Evolutionary conservation across 2,329 filamentous ascomycete species (phyloP), one percentile per base, ranked within the genome.

Genomic region (Xylaria sp.): DNA sequence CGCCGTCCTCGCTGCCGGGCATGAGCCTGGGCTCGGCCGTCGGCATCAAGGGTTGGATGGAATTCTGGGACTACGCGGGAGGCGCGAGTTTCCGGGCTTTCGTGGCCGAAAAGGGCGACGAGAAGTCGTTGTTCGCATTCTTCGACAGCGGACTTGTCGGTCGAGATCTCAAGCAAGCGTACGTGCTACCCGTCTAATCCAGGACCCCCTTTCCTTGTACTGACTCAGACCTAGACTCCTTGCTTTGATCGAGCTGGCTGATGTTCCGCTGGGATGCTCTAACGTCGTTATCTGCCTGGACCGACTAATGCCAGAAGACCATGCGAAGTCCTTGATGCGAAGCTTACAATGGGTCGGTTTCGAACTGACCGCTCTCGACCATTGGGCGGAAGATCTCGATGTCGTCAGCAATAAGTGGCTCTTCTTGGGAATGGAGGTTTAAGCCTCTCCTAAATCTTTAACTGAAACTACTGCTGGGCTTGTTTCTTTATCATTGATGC

Each of bases 281-380:
- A 88, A 92, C 77, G 88, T 97, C 70, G 89, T 97, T 71, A 89
- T 94, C 75, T 94, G 93, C 80, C 86, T 97, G 71, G 93, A 95
- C 79, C 92, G 93, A 71, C 84, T 84, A 54, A 88, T 91, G 71
- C 85, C 88, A 46, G 81, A 85, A 31, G 82, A 86, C 67, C 89
- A 92, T 70, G 84, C 87, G 66, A 88, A 90, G 74, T 85, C 89
- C 67, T 84, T 95, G 74, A 89, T 92, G 76, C 93, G 92, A 80
- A 94, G 93, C 76, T 87, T 97, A 60, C 92, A 94, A 79, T 97
- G 94, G 94, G 94, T 97, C 72, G 94, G 94, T 64, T 97, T 97
- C 78, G 92, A 93, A 77, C 87, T 95, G 73, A 90, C 89, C 59
- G 95, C 92, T 28, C 85, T 97, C 51, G 90, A 94, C 74, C 87